These are phyloP conservation scores for Aspergillus funiculosus DNA, from an alignment of 495 filamentous ascomycete genomes.

Conservation along the genomic window DNA sequence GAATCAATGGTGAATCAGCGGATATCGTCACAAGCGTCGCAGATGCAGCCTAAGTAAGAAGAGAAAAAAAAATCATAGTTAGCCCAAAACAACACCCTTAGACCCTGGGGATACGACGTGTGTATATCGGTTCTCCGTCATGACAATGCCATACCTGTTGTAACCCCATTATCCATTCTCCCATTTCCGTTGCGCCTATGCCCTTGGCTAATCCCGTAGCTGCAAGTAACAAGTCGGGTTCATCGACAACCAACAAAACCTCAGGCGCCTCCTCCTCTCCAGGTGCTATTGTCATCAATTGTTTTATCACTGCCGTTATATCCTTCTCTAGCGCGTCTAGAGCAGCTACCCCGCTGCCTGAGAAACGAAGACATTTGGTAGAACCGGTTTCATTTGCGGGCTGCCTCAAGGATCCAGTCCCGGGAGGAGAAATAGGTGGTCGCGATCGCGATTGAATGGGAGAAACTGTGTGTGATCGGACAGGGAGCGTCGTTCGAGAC, in stretches of 20 bases:
- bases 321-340: conserved; percentile 37
- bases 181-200: conserved; percentile 42
- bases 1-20: conserved; percentile 65
- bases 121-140: background rate
- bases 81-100: conserved; percentile 4
- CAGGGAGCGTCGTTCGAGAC: conserved; percentile 30
- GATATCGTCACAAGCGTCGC: conserved; percentile 61
- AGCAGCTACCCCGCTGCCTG: conserved; percentile 30
- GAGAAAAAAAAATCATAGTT: background rate
- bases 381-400: conserved; percentile 22
- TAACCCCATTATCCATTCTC: conserved; percentile 41
- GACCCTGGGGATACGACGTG: no score
- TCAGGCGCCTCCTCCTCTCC: conserved; percentile 23
- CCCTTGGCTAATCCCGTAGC: conserved; percentile 34
- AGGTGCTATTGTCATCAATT: conserved; percentile 20
- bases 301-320: conserved; percentile 31
- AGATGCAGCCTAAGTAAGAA: conserved; percentile 42
- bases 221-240: conserved; percentile 48
- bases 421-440: conserved; percentile 6
- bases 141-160: conserved; percentile 31
- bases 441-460: conserved; percentile 27
- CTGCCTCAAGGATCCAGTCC: conserved; percentile 4
- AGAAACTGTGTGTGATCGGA: conserved; percentile 25
- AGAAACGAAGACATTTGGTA: conserved; percentile 33
- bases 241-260: conserved; percentile 45